Evolutionary conservation across 129 eudicot genomes (phyloP).

Genomic region (Flaveria brownii): DNA sequence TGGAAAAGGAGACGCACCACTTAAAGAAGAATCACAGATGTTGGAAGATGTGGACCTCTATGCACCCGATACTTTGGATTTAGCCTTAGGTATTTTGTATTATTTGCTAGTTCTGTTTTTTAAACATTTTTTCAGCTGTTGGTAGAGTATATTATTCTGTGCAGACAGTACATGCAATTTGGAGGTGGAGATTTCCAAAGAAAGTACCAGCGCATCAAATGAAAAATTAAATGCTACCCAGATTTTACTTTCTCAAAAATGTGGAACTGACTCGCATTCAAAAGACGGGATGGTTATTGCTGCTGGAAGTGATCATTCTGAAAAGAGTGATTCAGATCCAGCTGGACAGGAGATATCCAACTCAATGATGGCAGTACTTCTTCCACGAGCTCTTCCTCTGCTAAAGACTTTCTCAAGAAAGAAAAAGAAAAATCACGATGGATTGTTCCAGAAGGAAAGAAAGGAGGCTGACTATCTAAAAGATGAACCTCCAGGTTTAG

Average conservation of each 20-base stretch:
- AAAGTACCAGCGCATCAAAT: conserved; percentile 28
- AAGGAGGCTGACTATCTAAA: conserved; percentile 18
- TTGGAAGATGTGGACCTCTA: conserved; percentile 38
- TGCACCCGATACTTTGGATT: conserved; percentile 78
- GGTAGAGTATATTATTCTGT: conserved; percentile 24
- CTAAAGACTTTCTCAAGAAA: conserved; percentile 72
- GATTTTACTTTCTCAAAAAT: conserved; percentile 40
- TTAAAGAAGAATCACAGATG: conserved; percentile 36
- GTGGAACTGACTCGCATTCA: conserved; percentile 49
- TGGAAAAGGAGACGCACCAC: conserved; percentile 35
- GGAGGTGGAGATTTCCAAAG: conserved; percentile 29
- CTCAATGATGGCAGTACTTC: conserved; percentile 86
- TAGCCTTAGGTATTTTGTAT: conserved; percentile 46
- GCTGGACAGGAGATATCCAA: conserved; percentile 64
- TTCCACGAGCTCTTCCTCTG: conserved; percentile 89
- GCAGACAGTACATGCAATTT: conserved; percentile 39
- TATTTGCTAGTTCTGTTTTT: conserved; percentile 12
- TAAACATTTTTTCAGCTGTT: conserved; percentile 11
- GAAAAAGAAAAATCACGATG: conserved; percentile 44
- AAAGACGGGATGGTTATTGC: conserved; percentile 46
- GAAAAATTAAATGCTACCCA: conserved; percentile 41
- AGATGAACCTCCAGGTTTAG: conserved; percentile 48
- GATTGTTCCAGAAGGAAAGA: conserved; percentile 31
- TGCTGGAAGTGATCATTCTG: conserved; percentile 41
- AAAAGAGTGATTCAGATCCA: conserved; percentile 60